Evolutionary conservation across 345 rosid genomes (phyloP).

Genomic region (Brassica napus): Da-Ae NC_063446.1:3620001-3620500

Average conservation of each 20-base stretch:
- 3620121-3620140: background rate
- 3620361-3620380: no score
- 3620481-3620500: background rate
- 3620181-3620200: no score
- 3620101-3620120: background rate
- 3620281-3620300: background rate
- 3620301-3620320: background rate
- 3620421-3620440: background rate
- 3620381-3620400: no score
- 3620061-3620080: background rate
- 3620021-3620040: background rate
- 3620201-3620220: background rate
- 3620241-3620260: background rate
- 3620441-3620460: slow-evolving; percentile 10
- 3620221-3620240: background rate
- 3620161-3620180: no score
- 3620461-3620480: slow-evolving; percentile 15
- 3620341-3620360: no score
- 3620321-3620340: no score
- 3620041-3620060: background rate
- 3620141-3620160: no score
- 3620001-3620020: background rate
- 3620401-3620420: background rate
- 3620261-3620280: background rate
- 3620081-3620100: background rate